These are phyloP conservation scores for Triticum aestivum DNA, from an alignment of 176 grass and related monocot species.

Conservation along the genomic window IWGSC_CS_RefSeq_v2.1 NC_057795.1:486829385-486829884, in stretches of 20 bases:
- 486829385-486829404: not conserved
- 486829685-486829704: constrained; percentile 44
- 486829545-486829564: not conserved
- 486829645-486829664: not conserved
- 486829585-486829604: constrained; percentile 30
- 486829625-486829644: constrained; percentile 26
- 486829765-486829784: constrained; percentile 90
- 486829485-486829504: not conserved
- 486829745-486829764: constrained; percentile 74
- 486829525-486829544: not conserved
- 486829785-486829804: constrained; percentile 94
- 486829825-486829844: constrained; percentile 95
- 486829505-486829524: not conserved
- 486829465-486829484: not conserved
- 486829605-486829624: constrained; percentile 56
- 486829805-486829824: constrained; percentile 85
- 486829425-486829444: not conserved
- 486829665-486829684: not conserved
- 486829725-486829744: constrained; percentile 95
- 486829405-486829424: not conserved
- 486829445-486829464: not conserved
- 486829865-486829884: constrained; percentile 6
- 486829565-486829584: constrained; percentile 43
- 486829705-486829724: constrained; percentile 97
- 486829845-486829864: constrained; percentile 51